A percentile compares a stretch with the other conserved stretches of the same genome.
These are phyloP conservation scores for Fraxinus excelsior DNA, from an alignment of 257 asterid species.

Conservation along the genomic window DNA sequence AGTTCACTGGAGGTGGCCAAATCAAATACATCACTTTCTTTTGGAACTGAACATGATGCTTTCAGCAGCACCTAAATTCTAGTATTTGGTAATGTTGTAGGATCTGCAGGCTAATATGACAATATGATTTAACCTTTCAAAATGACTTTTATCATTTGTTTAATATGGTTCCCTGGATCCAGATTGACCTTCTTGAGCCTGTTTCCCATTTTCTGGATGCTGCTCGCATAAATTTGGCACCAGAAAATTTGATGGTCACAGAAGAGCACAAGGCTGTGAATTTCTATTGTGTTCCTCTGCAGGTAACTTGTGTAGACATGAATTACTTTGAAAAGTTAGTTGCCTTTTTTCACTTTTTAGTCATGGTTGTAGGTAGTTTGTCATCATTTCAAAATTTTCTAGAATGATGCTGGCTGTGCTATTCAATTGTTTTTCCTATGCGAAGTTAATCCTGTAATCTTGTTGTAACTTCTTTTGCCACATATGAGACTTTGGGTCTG, in stretches of 20 bases:
- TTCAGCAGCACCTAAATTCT: conserved; percentile 4
- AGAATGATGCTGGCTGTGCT: not conserved
- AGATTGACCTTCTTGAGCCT: conserved; percentile 98
- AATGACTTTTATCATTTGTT: conserved; percentile 8
- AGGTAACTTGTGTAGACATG: conserved; percentile 43
- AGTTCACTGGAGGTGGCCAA: not conserved
- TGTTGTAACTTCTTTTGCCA: not conserved
- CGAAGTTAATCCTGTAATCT: not conserved
- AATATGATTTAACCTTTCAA: not conserved
- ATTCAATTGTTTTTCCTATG: not conserved
- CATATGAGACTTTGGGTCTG: not conserved
- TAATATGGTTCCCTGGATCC: conserved; percentile 26
- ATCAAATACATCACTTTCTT: conserved; percentile 7
- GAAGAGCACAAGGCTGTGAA: conserved; percentile 74
- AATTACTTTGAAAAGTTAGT: not conserved
- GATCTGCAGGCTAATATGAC: not conserved
- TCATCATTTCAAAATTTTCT: not conserved
- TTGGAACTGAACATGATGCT: not conserved
- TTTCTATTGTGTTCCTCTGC: conserved; percentile 83
- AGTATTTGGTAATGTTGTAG: conserved; percentile 12
- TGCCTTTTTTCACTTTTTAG: conserved; percentile 14
- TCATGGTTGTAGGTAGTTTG: not conserved
- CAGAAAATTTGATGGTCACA: conserved; percentile 63
- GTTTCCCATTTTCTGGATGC: conserved; percentile 87
- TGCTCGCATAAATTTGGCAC: conserved; percentile 77